Base-by-base conservation (phyloP, 768 basidiomycete genomes). In the Clathrus columnatus region DNA sequence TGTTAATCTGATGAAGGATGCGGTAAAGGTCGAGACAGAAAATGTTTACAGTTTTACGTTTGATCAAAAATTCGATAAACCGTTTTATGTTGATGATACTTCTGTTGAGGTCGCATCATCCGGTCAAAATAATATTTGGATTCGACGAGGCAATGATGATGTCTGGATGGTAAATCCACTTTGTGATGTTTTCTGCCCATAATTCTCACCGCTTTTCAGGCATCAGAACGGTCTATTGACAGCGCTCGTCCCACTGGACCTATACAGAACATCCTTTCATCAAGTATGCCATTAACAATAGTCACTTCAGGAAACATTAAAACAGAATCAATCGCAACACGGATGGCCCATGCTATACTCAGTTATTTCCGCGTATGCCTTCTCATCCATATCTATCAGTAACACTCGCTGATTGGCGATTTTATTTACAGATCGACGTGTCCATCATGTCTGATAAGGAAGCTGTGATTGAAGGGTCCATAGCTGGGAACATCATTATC, bases 381-480 rank as follows among this genome's bases (percentile, higher is more conserved):
- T 48, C 23, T 27, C 5, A 2, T 30, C 27, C 20, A 4, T 7
- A 18, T 14, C n/a, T 3, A 28, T 20, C 8, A n/a, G 20, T 14
- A 11, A 18, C 20, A 55, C 54, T 28, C 20, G 18, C 54, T 41
- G 7, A 36, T n/a, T n/a, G n/a, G n/a, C n/a, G n/a, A n/a, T 48
- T 23, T 0, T 90, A 85, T 67, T 85, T 89, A 63, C 75, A 79
- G 56, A 65, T 93, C 20, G 89, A 91, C 58, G 66, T 79, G 0
- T 76, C 81, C 48, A 81, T 94, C 44, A 61, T 82, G 49, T 59
- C 64, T 29, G 76, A 75, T 59, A 54, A 65, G 2, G 74, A 76
- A 59, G 75, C 72, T 0, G 27, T 46, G 52, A 17, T 7, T 16
- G n/a, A 26, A 36, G 23, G 27, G n/a, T 5, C 14, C 1, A 8